A percentile compares a stretch with the other conserved stretches of the same genome.
Evolutionary conservation across 2,329 filamentous ascomycete genomes (phyloP).

Genomic region (Alternaria solani): DNA sequence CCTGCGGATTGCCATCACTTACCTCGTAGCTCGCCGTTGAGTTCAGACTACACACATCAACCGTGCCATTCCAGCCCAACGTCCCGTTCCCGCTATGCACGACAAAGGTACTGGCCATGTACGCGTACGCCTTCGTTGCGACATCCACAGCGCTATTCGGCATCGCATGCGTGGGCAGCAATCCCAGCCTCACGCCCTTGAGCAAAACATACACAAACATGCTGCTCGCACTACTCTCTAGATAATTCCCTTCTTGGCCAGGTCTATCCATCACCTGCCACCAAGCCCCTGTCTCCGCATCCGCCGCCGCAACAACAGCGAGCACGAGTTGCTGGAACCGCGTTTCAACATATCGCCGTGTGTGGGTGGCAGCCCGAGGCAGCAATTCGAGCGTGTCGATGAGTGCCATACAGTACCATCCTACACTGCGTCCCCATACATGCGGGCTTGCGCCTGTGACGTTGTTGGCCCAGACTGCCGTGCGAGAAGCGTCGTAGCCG

Average conservation of each 20-base stretch:
- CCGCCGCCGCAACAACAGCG: conserved; percentile 49
- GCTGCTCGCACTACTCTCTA: conserved; percentile 66
- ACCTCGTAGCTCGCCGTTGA: conserved; percentile 35
- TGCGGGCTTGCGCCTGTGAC: conserved; percentile 60
- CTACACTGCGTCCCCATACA: conserved; percentile 64
- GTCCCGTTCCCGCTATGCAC: conserved; percentile 36
- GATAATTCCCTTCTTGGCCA: conserved; percentile 62
- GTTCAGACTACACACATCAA: conserved; percentile 37
- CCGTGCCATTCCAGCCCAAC: conserved; percentile 45
- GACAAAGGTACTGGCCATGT: conserved; percentile 31
- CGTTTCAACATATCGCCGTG: not conserved
- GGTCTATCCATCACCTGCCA: conserved; percentile 65
- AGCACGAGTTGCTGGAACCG: conserved; percentile 21
- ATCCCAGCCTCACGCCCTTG: conserved; percentile 51
- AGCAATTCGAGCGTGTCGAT: conserved; percentile 59
- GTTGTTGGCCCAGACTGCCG: conserved; percentile 61
- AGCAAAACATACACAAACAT: conserved; percentile 66
- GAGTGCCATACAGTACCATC: conserved; percentile 64
- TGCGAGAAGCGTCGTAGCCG: conserved; percentile 62
- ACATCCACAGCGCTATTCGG: not conserved
- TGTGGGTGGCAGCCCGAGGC: not conserved
- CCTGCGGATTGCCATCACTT: conserved; percentile 5
- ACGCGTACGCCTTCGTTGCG: conserved; percentile 43
- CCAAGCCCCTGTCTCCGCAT: conserved; percentile 57
- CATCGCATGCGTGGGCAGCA: conserved; percentile 18